Evolutionary conservation across 257 asterid genomes (phyloP), one percentile per base, ranked within the genome.

Genomic region (Capsicum baccatum): DNA sequence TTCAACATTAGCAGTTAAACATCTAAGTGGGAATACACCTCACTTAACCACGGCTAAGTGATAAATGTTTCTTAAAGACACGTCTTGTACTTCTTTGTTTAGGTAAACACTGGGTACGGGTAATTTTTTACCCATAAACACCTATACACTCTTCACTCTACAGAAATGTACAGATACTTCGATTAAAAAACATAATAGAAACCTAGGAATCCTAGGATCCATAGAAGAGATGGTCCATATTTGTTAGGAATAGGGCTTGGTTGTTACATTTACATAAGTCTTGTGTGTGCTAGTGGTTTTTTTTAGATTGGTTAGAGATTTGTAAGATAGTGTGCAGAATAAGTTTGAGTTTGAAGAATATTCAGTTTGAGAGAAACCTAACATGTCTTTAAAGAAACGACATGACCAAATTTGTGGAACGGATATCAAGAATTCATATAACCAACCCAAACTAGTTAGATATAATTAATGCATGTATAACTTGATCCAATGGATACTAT

Each of bases 391-490:
- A 17, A 17, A 69, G 39, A 64, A 66, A 39, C 26, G 78, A 69
- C 13, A 16, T 69, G 78, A 39, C 3, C 33, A 15, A 5, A 39
- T 37, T 69, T 15, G 78, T 39, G 33, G 4, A 69, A 68, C 6
- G 16, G 26, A 4, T 69, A 69, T 39, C 21, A 8, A 15, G 55
- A 54, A 69, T 69, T 39, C 79, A 16, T 69, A 69, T 8, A 69
- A 69, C 79, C 79, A 68, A 68, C 54, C 78, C 78, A 68, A 68
- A 69, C 79, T 69, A 69, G 79, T 39, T 68, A 68, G 55, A 69
- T 5, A 44, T 67, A 4, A 54, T n/a, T 39, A 42, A 15, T 16
- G 15, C 19, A 69, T 39, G 55, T 69, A 69, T 39, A 39, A 33
- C 19, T 69, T 39, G 55, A 69, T 39, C 79, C 7, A 69, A 16